Base-by-base conservation (phyloP, 2,329 filamentous ascomycete species). In the Periconia sp. region DNA sequence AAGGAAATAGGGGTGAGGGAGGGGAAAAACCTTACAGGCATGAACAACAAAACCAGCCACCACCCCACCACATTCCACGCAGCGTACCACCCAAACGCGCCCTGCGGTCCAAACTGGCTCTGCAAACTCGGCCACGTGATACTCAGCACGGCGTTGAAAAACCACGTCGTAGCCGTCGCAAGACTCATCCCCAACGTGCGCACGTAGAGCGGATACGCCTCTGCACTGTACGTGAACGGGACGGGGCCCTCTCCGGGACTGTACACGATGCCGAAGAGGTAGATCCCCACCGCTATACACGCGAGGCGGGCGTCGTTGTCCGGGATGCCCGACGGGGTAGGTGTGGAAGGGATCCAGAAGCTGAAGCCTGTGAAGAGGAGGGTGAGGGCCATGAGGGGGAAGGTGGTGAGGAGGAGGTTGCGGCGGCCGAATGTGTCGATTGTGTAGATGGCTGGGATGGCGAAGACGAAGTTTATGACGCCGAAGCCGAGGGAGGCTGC, bases 31-130 rank as follows among this genome's bases (percentile, higher is more conserved):
- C 52, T 57, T 31, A 57, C 60, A 3, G 75, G 79, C 42, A 83
- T 66, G 61, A 81, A 82, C 14, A 82, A 54, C 74, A 79, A 62
- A 66, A 76, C 74, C 66, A 81, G 72, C 68, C 80, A 19, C 74
- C 79, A 82, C 1, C 79, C 79, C 11, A 81, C 66, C 3, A 82
- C 41, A 64, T 81, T 82, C 73, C 80, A 79, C 1, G 69, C 78
- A 2, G 80, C 82, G 58, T 83, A 83, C 75, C 79, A 84, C 7
- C 76, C 76, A 60, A 84, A 82, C 1, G 76, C 81, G 1, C 81
- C 81, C 40, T 79, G 76, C 0, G 75, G 69, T 0, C 73, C 77
- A 60, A 82, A 81, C 0, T 76, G 74, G 3, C 66, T 63, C 3
- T 72, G 65, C 19, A 82, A 57, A 1, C 74, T 75, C 3, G 81